Base-by-base conservation (phyloP, 352 stramenopile genomes). In the Aphanomyces euteiches region DNA sequence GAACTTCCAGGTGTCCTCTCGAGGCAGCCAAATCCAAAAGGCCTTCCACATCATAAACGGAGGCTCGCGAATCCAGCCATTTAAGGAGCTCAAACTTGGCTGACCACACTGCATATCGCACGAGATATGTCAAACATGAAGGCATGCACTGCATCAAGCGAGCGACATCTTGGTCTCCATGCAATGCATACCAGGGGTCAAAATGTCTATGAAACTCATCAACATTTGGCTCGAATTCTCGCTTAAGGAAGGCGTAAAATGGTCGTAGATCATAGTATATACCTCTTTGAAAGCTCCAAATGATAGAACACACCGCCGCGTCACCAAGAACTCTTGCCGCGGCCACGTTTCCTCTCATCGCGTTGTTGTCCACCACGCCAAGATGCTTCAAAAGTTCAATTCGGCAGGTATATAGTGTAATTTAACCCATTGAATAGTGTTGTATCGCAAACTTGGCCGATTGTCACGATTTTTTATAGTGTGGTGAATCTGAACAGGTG, bases 1-100 rank as follows among this genome's bases (percentile, higher is more conserved):
- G 19, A n/a, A 74, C 36, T 5, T 72, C 39, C 15, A 76, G 28
- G 54, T 74, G 67, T 13, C 57, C 72, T 5, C 71, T 69, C 13
- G 43, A 66, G n/a, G 67, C 67, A 15, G 72, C 72, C 6, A 63
- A 56, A 40, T 74, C 59, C 72, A 76, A 61, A 7, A 61, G 13
- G 6, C 43, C 43, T 39, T 37, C 54, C 13, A 61, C 54, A 1
- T 50, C 43, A 2, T n/a, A 12, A 50, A 50, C 43, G 43, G 43
- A 50, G 10, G 1, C 10, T 50, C 43, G 28, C 50, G 50, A 10
- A 34, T 58, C 8, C 8, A 58, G 50, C n/a, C 50, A 58, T n/a
- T 10, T n/a, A n/a, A 58, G 15, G 6, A 61, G 54, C 19, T 61
- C 54, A 28, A 61, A 45, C 12, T 61, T 6, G 17, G 28, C 54